Base-by-base conservation (phyloP, 805 yeast species). In the Wickerhamomyces silvicola region DNA sequence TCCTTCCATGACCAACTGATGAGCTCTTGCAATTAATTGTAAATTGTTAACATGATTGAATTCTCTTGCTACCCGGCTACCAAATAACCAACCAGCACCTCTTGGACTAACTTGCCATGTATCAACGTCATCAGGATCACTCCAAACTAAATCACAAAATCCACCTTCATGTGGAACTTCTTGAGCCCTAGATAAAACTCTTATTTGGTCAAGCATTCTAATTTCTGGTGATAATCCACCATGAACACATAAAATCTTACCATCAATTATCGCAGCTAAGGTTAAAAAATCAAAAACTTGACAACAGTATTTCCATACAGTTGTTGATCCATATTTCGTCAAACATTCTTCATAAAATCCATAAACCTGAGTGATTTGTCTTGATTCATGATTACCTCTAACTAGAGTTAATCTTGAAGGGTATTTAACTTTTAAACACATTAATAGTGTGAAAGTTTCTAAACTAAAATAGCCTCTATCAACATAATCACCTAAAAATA, bases 91-190 rank as follows among this genome's bases (percentile, higher is more conserved):
- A 10, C 98, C 98, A 0, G 98, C 98, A 40, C 98, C 98, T 53
- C 98, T 73, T 20, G 97, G 96, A 18, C 94, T 81, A 14, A 92
- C 95, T 15, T 95, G 96, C 98, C 98, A 90, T 10, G 95, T 85
- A 48, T 86, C 96, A 27, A 88, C 95, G 50, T 88, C 88, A 56
- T 90, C 97, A 2, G 98, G 98, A 54, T 90, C 98, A 14, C 94
- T 81, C 98, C 98, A 90, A 24, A 90, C 88, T 49, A 90, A 72
- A 59, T 90, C 98, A 54, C 97, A 92, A 58, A 90, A 90, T 3
- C 97, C 97, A 46, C 98, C 98, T 62, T 90, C 98, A 57, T 92
- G 97, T 3, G 98, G 98, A 29, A 90, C 96, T 60, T 90, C 97
- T 60, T 90, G 97, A 4, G 97, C 97, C 52, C 98, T 72, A 32